A percentile compares a stretch with the other conserved stretches of the same genome.
phyloP scores from a whole-genome alignment of 192 early-diverging fungal genomes.

The Irineochytrium annulatum region DNA sequence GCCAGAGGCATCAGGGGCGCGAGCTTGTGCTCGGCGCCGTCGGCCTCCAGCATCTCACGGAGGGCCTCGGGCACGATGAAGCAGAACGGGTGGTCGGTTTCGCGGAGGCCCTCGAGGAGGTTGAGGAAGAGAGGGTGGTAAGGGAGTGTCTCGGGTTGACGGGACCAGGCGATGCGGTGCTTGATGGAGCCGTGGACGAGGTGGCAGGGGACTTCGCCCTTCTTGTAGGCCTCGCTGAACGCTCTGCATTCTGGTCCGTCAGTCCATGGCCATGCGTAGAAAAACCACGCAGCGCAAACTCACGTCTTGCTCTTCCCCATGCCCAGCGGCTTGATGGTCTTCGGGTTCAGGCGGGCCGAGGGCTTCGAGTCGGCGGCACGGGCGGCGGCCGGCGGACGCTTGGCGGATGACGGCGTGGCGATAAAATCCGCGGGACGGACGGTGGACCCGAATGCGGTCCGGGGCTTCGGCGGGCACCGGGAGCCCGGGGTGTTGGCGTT shows the following conservation, averaged over 20 bases:
- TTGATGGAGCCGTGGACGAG: slow-evolving; percentile 38
- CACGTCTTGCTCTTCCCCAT: not conserved
- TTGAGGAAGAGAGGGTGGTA: slow-evolving; percentile 36
- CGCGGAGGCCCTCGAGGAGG: slow-evolving; percentile 31
- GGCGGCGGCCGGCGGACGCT: too few relatives aligned
- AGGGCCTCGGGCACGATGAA: slow-evolving; percentile 29
- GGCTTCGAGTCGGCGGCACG: not conserved
- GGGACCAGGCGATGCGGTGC: slow-evolving; percentile 33
- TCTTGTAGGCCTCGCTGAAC: slow-evolving; percentile 30
- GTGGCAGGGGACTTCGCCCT: slow-evolving; percentile 35
- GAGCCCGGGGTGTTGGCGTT: too few relatives aligned
- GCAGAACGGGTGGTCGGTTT: slow-evolving; percentile 32
- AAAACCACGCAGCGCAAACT: not conserved
- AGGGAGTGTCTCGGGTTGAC: slow-evolving; percentile 8
- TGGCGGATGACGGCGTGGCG: too few relatives aligned
- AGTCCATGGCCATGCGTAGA: not conserved
- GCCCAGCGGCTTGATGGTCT: not conserved
- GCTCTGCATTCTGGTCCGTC: slow-evolving; percentile 10
- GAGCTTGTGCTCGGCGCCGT: slow-evolving; percentile 25
- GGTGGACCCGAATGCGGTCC: too few relatives aligned
- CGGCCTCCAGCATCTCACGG: slow-evolving; percentile 18
- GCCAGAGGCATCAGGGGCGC: slow-evolving; percentile 18
- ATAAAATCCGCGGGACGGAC: too few relatives aligned
- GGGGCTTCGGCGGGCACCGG: too few relatives aligned
- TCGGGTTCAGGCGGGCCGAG: slow-evolving; percentile 1